These are phyloP conservation scores for Plasmodium fragile DNA, from an alignment of 169 alveolate species.

Conservation along the genomic window DNA sequence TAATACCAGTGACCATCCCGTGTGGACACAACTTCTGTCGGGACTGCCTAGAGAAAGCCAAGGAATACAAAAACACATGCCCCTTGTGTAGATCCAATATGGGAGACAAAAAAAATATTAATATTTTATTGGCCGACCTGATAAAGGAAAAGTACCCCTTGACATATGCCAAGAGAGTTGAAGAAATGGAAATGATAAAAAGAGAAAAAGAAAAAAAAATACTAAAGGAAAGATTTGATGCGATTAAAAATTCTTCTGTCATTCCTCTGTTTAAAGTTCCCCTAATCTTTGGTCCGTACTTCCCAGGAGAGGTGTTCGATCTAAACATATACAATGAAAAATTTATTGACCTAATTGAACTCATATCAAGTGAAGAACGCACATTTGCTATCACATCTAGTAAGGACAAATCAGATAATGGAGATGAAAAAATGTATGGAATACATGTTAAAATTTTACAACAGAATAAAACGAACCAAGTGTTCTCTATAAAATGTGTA, in stretches of 20 bases:
- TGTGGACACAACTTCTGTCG: slow-evolving; percentile 89
- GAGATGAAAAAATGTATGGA: slow-evolving; percentile 37
- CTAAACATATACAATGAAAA: slow-evolving; percentile 28
- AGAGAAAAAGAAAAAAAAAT: slow-evolving; percentile 53
- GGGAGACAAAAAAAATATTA: slow-evolving; percentile 73
- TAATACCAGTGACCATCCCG: slow-evolving; percentile 84
- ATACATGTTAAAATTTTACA: slow-evolving; percentile 50
- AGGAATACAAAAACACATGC: slow-evolving; percentile 62
- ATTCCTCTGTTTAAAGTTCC: slow-evolving; percentile 55
- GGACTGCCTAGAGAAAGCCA: slow-evolving; percentile 84
- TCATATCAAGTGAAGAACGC: slow-evolving; percentile 66
- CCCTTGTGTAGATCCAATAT: slow-evolving; percentile 79
- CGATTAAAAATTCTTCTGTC: slow-evolving; percentile 56
- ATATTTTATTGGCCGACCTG: slow-evolving; percentile 63
- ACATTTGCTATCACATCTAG: slow-evolving; percentile 55
- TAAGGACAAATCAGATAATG: slow-evolving; percentile 8
- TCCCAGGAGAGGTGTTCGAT: slow-evolving; percentile 61
- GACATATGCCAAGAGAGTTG: slow-evolving; percentile 55
- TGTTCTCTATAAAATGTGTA: slow-evolving; percentile 24
- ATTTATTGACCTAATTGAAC: slow-evolving; percentile 44
- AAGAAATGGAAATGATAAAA: slow-evolving; percentile 51
- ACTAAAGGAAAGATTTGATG: slow-evolving; percentile 38
- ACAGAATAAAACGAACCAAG: slow-evolving; percentile 19
- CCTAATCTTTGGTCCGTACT: slow-evolving; percentile 40
- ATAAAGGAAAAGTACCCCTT: slow-evolving; percentile 75